Evolutionary conservation across 2,329 filamentous ascomycete species (phyloP), one percentile per base, ranked within the genome.

Genomic region (Botrytis galanthina): DNA sequence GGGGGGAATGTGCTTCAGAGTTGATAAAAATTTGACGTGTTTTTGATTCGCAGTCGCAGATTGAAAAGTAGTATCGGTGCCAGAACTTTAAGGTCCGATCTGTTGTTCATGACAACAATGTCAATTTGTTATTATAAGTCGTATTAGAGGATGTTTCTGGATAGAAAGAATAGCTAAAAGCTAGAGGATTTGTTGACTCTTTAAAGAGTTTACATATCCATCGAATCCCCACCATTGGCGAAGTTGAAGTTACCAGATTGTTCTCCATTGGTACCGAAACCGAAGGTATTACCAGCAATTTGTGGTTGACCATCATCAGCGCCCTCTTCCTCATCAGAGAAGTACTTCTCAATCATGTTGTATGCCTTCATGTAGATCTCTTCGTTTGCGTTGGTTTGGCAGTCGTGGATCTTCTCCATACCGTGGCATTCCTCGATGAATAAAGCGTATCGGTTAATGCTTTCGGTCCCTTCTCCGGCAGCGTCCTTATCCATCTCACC

Each of bases 281-380:
- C 89, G 83, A 95, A 96, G 73, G 90, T 90, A 74, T 91, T 91
- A 80, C 93, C 93, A 59, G 87, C 83, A 63, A 89, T 90, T 79
- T 75, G 75, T 69, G 74, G 83, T 81, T 94, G 92, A 75, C 93
- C 89, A 60, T 94, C 94, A 80, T 95, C 94, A 76, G 84, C 87
- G 64, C 85, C 89, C 82, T 97, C 96, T 73, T 98, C 96, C 78
- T 99, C 96, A 81, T 99, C 96, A 0, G 95, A 98, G 87, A 99
- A 99, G 89, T 99, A 99, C 87, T 98, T 98, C 88, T 99, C 96
- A 78, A 99, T 99, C 84, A 99, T 99, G 89, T 97, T 98, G 89
- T 98, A 99, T 0, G 96, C 96, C 90, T 99, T 99, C 95, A 99
- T 98, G 88, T 99, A 99, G 80, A 99, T 99, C 85, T 99, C 96